These are phyloP conservation scores for Ustilago hordei DNA, from an alignment of 1,284 basidiomycete species.

Conservation along the genomic window DNA sequence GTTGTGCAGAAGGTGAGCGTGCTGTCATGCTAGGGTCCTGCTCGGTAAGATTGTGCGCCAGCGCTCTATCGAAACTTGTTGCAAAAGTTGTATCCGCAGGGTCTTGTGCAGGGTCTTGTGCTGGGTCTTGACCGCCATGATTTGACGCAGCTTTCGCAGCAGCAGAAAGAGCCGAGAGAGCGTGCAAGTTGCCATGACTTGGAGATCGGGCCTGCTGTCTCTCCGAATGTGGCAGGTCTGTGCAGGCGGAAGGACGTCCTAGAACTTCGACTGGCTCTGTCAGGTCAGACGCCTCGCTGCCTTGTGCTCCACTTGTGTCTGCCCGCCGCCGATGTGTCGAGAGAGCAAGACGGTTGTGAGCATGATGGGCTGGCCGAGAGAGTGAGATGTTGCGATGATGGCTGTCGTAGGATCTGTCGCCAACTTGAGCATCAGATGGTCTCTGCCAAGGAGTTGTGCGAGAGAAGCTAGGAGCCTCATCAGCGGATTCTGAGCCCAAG, in stretches of 20 bases:
- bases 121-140: not conserved
- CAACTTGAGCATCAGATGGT: not conserved
- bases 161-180: slow-evolving; percentile 26
- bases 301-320: not conserved
- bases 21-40: not conserved
- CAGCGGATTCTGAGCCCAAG: slow-evolving; percentile 20
- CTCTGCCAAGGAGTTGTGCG: slow-evolving; percentile 3
- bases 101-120: slow-evolving; percentile 2
- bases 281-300: slow-evolving; percentile 11
- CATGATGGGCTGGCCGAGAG: slow-evolving; percentile 22
- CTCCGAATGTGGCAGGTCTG: not conserved
- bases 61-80: slow-evolving; percentile 16
- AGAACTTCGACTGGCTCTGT: slow-evolving; percentile 43
- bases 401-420: slow-evolving; percentile 4
- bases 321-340: not conserved
- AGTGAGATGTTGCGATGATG: slow-evolving; percentile 33
- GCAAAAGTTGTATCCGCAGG: slow-evolving; percentile 34
- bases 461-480: slow-evolving; percentile 16
- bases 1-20: not conserved
- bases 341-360: not conserved
- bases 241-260: slow-evolving; percentile 22
- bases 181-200: slow-evolving; percentile 13
- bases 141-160: slow-evolving; percentile 29
- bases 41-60: slow-evolving; percentile 10
- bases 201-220: slow-evolving; percentile 6